phyloP scores from a whole-genome alignment of 306 rosid genomes.

The Prunus salicina region DNA sequence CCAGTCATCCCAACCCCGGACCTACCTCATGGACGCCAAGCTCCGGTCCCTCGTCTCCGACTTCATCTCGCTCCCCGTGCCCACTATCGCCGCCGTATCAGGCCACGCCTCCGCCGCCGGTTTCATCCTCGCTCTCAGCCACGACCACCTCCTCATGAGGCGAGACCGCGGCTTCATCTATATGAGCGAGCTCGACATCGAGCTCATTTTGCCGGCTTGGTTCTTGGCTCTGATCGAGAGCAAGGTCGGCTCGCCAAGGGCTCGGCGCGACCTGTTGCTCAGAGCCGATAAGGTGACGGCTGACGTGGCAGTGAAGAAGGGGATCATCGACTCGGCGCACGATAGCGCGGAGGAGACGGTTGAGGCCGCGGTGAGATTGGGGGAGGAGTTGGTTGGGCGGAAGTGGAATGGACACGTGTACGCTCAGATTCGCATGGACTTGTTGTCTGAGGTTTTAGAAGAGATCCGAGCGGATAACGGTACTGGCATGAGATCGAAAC shows the following conservation, averaged over 20 bases:
- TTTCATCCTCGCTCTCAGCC: slow-evolving; percentile 53
- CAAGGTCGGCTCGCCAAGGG: slow-evolving; percentile 49
- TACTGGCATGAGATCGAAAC: slow-evolving; percentile 18
- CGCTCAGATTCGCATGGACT: slow-evolving; percentile 47
- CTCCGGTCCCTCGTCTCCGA: slow-evolving; percentile 47
- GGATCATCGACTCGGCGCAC: slow-evolving; percentile 62
- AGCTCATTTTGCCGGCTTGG: slow-evolving; percentile 52
- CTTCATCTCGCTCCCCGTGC: slow-evolving; percentile 67
- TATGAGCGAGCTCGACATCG: slow-evolving; percentile 86
- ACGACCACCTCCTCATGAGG: slow-evolving; percentile 72
- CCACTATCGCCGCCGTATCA: slow-evolving; percentile 71
- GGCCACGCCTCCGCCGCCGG: slow-evolving; percentile 92
- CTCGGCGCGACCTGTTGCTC: slow-evolving; percentile 50
- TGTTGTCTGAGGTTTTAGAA: slow-evolving; percentile 35
- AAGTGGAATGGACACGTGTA: slow-evolving; percentile 78
- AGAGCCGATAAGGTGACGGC: slow-evolving; percentile 66
- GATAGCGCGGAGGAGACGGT: slow-evolving; percentile 50
- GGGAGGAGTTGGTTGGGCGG: slow-evolving; percentile 34
- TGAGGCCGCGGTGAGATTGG: slow-evolving; percentile 47
- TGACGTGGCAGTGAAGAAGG: slow-evolving; percentile 45
- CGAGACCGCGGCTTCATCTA: slow-evolving; percentile 71
- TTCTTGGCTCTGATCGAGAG: slow-evolving; percentile 40
- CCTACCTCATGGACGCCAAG: slow-evolving; percentile 25
- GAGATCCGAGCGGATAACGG: slow-evolving; percentile 13
- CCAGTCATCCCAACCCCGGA: slow-evolving; percentile 9